Percentiles rank a stretch among this genome's conserved stretches.
Conservation (phyloP, 2,329 filamentous ascomycete species). For the Fusarium pseudograminearum region DNA sequence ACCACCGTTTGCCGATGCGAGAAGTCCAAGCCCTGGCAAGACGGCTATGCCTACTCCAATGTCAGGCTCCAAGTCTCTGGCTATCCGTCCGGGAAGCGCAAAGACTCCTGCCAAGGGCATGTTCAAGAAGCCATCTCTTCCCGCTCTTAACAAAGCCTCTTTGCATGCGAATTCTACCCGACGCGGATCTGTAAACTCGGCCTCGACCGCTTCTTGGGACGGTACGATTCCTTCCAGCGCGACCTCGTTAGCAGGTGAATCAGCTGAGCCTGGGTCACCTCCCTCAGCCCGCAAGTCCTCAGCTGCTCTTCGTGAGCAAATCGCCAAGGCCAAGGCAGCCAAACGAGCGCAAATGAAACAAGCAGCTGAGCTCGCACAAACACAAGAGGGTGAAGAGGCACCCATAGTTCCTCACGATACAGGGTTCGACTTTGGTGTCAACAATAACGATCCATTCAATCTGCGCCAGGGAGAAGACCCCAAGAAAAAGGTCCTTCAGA, state of each 20-base stretch:
- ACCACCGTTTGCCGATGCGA: constrained; percentile 42
- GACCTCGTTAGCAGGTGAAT: constrained; percentile 21
- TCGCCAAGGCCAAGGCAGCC: constrained; percentile 91
- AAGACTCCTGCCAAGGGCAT: constrained; percentile 66
- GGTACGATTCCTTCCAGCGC: constrained; percentile 47
- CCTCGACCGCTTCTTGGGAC: constrained; percentile 46
- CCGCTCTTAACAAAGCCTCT: constrained; percentile 52
- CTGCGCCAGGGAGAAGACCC: constrained; percentile 68
- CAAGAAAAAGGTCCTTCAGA: constrained; percentile 75
- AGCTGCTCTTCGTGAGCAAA: constrained; percentile 84
- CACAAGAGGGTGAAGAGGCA: constrained; percentile 33
- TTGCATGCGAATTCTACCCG: constrained; percentile 20
- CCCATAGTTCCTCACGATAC: constrained; percentile 61
- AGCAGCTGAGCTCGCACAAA: constrained; percentile 37
- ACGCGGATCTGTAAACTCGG: constrained; percentile 34
- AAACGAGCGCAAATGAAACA: constrained; percentile 67
- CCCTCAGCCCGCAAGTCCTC: constrained; percentile 74
- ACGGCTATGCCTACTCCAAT: constrained; percentile 50
- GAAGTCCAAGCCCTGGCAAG: constrained; percentile 58
- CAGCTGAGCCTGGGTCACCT: constrained; percentile 35
- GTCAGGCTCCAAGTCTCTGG: constrained; percentile 61
- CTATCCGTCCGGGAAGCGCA: constrained; percentile 60
- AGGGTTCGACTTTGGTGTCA: constrained; percentile 63
- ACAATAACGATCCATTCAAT: constrained; percentile 76
- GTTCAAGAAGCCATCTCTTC: constrained; percentile 66